Percentiles rank a stretch among this genome's conserved stretches.
phyloP scores from a whole-genome alignment of 305 asterid species.

The Fraxinus nigra region DNA sequence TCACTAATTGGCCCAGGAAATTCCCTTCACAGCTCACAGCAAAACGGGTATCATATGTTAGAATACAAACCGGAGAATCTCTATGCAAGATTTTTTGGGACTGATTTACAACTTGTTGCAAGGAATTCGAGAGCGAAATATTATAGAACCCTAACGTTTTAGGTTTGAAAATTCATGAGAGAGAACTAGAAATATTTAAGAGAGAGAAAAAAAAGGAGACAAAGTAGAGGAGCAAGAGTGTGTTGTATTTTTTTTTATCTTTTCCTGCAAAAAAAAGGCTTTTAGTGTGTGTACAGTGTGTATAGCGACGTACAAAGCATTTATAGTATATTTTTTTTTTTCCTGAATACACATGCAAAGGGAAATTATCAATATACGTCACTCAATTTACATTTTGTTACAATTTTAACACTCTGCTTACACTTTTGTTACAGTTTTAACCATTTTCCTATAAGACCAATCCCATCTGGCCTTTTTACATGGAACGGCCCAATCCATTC shows the following conservation, averaged over 20 bases:
- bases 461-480: not conserved
- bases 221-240: conserved; percentile 14
- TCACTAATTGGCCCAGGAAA: conserved; percentile 15
- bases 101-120: not conserved
- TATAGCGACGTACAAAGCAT: conserved; percentile 17
- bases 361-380: not conserved
- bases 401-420: not conserved
- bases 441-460: not conserved
- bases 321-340: conserved; percentile 1
- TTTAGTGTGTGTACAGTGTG: not conserved
- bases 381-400: not conserved
- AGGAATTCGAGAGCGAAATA: conserved; percentile 30
- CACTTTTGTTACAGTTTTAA: not conserved
- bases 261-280: not conserved
- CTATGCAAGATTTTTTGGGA: not conserved
- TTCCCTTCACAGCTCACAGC: conserved; percentile 15
- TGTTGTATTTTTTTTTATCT: not conserved
- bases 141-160: conserved; percentile 32
- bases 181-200: conserved; percentile 29
- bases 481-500: not conserved
- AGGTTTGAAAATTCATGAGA: conserved; percentile 40
- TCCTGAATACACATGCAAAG: conserved; percentile 15
- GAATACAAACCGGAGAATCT: not conserved
- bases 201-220: conserved; percentile 27
- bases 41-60: conserved; percentile 20